Percentiles rank a stretch among this genome's conserved stretches.
Conservation (phyloP, 768 basidiomycete species). For the Gautieria morchelliformis region DNA sequence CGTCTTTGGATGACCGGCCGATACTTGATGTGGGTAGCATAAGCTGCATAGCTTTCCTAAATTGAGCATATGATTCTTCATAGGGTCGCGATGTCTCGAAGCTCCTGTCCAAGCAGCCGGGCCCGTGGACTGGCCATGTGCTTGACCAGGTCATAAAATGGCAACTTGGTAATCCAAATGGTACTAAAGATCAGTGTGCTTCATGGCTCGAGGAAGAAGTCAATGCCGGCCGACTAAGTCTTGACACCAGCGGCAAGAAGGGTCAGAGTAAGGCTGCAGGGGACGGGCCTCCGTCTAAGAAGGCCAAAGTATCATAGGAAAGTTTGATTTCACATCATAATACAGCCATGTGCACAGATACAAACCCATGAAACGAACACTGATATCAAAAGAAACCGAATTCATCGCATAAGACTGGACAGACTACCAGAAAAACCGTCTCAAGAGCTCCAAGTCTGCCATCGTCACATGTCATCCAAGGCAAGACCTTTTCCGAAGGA, state of each 20-base stretch:
- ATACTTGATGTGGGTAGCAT: conserved; percentile 61
- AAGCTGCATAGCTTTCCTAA: too few species aligned
- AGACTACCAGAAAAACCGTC: too few species aligned
- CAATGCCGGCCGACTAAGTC: conserved; percentile 33
- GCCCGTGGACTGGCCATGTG: conserved; percentile 59
- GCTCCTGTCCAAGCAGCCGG: conserved; percentile 47
- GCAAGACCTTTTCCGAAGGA: background rate
- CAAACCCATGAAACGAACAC: too few species aligned
- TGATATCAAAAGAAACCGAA: too few species aligned
- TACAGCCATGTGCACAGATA: too few species aligned
- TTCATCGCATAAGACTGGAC: too few species aligned
- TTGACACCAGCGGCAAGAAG: conserved; percentile 15
- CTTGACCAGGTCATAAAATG: conserved; percentile 67
- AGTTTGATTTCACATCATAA: background rate
- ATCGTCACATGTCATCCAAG: background rate
- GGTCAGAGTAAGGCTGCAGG: background rate
- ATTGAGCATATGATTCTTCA: background rate
- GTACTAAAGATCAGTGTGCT: conserved; percentile 55
- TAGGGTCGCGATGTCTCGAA: conserved; percentile 65
- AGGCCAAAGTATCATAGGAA: background rate
- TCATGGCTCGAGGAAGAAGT: conserved; percentile 58
- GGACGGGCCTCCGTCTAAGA: background rate
- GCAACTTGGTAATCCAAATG: conserved; percentile 73
- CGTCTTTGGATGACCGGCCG: conserved; percentile 57
- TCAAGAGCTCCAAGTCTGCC: too few species aligned